phyloP scores from a whole-genome alignment of 345 rosid species.

The Geranium rotundifolium region DNA sequence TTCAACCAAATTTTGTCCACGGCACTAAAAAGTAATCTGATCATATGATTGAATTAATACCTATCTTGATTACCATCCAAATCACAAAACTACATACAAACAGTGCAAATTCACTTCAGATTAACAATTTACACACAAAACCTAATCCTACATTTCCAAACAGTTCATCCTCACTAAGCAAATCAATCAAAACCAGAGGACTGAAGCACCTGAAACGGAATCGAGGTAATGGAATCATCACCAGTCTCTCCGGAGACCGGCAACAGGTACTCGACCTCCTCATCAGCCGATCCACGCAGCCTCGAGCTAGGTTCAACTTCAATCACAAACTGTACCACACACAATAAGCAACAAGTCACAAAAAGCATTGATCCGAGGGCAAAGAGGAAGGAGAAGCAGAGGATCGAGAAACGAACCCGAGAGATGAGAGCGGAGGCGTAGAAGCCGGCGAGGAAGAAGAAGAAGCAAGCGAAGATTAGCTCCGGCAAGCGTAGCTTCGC shows the following conservation, averaged over 20 bases:
- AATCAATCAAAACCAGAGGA: background rate
- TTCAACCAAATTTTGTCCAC: no score
- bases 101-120: background rate
- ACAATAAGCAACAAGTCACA: background rate
- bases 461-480: slow-evolving; percentile 27
- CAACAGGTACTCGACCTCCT: slow-evolving; percentile 13
- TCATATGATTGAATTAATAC: no score
- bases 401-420: slow-evolving; percentile 18
- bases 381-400: background rate
- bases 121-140: background rate
- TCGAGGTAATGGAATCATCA: slow-evolving; percentile 28
- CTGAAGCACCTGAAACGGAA: slow-evolving; percentile 46
- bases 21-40: no score
- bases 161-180: background rate
- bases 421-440: slow-evolving; percentile 29
- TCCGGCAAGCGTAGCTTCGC: slow-evolving; percentile 24
- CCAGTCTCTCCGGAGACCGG: slow-evolving; percentile 35
- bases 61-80: background rate
- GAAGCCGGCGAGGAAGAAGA: slow-evolving; percentile 45
- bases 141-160: background rate
- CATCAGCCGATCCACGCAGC: slow-evolving; percentile 19
- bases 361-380: background rate
- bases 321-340: slow-evolving; percentile 13
- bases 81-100: background rate
- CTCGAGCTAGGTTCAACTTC: slow-evolving; percentile 12